Evolutionary conservation across 2,329 filamentous ascomycete genomes (phyloP).

Genomic region (Xylariaceae sp.): DNA sequence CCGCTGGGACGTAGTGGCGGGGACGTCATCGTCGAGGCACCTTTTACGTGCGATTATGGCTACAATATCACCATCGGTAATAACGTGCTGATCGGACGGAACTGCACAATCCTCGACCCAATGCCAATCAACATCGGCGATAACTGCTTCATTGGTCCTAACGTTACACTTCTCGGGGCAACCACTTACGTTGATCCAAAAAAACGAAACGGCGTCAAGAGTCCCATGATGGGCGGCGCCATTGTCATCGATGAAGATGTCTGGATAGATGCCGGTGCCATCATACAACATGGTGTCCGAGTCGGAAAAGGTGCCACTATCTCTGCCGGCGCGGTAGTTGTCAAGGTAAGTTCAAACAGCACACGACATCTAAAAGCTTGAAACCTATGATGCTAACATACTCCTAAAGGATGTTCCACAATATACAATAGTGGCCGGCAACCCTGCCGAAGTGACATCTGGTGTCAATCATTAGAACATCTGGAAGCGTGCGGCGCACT

Average conservation of each 20-base stretch:
- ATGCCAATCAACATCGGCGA: conserved; percentile 77
- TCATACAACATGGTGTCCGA: conserved; percentile 72
- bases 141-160: conserved; percentile 72
- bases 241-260: conserved; percentile 83
- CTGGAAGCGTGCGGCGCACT: too few relatives aligned
- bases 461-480: conserved; percentile 28
- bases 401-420: conserved; percentile 55
- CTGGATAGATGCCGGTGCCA: conserved; percentile 74
- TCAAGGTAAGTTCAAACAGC: conserved; percentile 52
- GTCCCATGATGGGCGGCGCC: conserved; percentile 63
- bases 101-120: conserved; percentile 85
- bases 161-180: conserved; percentile 80
- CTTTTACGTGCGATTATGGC: conserved; percentile 91
- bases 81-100: conserved; percentile 76
- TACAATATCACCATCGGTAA: conserved; percentile 90
- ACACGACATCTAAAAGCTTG: neutral
- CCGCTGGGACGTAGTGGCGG: conserved; percentile 65
- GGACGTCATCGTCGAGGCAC: conserved; percentile 75
- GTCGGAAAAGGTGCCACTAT: conserved; percentile 77
- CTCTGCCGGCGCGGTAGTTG: conserved; percentile 81
- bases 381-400: conserved; percentile 3
- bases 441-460: conserved; percentile 58
- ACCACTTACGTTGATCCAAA: conserved; percentile 70
- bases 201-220: conserved; percentile 68
- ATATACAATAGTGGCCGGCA: conserved; percentile 66